phyloP scores from a whole-genome alignment of 2,329 filamentous ascomycete species.

The Lasiodiplodia sp. region DNA sequence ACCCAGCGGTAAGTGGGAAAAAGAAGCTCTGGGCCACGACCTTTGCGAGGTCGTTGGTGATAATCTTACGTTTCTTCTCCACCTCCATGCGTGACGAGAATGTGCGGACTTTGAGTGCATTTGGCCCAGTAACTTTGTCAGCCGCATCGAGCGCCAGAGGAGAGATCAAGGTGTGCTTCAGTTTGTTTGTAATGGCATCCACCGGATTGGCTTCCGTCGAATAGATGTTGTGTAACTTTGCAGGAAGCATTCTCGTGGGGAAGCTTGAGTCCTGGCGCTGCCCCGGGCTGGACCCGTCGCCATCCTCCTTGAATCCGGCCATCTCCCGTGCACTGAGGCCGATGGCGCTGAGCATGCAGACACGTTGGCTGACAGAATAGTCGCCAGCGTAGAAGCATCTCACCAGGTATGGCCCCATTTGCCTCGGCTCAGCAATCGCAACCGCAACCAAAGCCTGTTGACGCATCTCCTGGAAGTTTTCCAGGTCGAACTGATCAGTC shows the following conservation, averaged over 20 bases:
- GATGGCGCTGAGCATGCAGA: constrained; percentile 79
- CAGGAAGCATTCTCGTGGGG: constrained; percentile 80
- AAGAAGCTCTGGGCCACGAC: constrained; percentile 82
- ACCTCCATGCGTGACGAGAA: constrained; percentile 81
- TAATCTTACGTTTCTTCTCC: constrained; percentile 64
- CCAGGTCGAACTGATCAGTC: constrained; percentile 84
- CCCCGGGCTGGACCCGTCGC: constrained; percentile 46
- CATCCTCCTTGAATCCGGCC: constrained; percentile 72
- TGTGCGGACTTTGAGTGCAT: constrained; percentile 85
- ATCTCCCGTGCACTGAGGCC: constrained; percentile 85
- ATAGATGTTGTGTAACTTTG: constrained; percentile 77
- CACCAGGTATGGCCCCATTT: constrained; percentile 84
- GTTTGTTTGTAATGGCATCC: constrained; percentile 69
- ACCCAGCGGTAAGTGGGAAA: constrained; percentile 82
- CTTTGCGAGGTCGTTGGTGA: constrained; percentile 78
- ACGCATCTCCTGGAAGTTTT: constrained; percentile 76
- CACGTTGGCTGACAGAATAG: constrained; percentile 85
- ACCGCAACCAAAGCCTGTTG: constrained; percentile 84
- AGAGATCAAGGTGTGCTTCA: constrained; percentile 77
- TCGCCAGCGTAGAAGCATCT: constrained; percentile 90
- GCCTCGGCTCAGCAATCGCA: constrained; percentile 75
- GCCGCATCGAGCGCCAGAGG: constrained; percentile 84
- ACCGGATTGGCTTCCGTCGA: constrained; percentile 64
- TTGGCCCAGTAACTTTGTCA: constrained; percentile 79
- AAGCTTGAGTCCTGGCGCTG: constrained; percentile 55